phyloP scores from a whole-genome alignment of 495 filamentous ascomycete species.

The Saxispiralis lemnorum region DNA sequence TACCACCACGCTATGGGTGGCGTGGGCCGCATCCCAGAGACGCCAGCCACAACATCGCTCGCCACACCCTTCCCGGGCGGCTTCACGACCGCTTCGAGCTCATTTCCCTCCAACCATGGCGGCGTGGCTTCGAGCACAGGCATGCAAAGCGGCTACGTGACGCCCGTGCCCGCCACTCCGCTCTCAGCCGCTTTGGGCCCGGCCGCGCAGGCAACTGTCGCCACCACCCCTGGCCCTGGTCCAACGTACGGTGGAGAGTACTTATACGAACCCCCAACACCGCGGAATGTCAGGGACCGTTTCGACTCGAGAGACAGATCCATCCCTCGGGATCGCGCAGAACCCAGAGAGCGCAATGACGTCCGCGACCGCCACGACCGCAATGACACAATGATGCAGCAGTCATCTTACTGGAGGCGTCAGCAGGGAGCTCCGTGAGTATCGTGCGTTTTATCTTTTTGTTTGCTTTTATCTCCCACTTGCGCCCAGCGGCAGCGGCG shows the following conservation, averaged over 20 bases:
- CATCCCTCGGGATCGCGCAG: too few relatives aligned
- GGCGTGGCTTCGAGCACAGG: background rate
- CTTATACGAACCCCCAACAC: background rate
- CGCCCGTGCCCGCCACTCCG: slow-evolving; percentile 14
- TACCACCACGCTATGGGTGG: slow-evolving; percentile 27
- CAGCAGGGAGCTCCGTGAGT: background rate
- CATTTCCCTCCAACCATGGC: background rate
- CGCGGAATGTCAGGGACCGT: too few relatives aligned
- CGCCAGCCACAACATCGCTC: background rate
- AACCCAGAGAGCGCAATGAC: too few relatives aligned
- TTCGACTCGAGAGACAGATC: background rate
- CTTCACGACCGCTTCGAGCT: background rate
- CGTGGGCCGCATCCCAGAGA: background rate
- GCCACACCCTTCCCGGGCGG: slow-evolving; percentile 1
- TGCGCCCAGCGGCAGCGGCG: too few relatives aligned
- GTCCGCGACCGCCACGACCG: too few relatives aligned
- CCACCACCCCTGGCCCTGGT: slow-evolving; percentile 3
- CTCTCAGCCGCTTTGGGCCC: slow-evolving; percentile 16
- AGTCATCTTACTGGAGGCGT: background rate
- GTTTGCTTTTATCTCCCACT: too few relatives aligned
- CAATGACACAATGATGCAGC: slow-evolving; percentile 11
- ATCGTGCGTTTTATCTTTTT: too few relatives aligned
- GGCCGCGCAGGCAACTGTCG: slow-evolving; percentile 16
- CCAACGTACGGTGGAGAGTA: background rate
- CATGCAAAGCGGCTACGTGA: slow-evolving; percentile 1